A percentile compares a stretch with the other conserved stretches of the same genome.
Evolutionary conservation across 2,329 filamentous ascomycete species (phyloP).

Genomic region (Sarocladium oryzae): DNA sequence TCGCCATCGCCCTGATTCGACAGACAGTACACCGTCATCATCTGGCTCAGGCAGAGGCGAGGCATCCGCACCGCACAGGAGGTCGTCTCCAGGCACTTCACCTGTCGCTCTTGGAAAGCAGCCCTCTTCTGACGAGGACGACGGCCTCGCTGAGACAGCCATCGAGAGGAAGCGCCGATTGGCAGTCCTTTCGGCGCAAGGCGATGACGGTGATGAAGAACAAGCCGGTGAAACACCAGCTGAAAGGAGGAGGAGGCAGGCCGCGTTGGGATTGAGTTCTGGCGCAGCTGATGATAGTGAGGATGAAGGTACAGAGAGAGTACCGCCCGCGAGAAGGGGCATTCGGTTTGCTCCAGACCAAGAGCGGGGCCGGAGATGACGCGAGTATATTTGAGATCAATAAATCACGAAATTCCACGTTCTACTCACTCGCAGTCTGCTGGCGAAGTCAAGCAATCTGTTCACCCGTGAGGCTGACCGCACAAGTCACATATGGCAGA

Average conservation of each 20-base stretch:
- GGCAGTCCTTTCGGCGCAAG: slow-evolving; percentile 39
- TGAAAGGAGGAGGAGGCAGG: slow-evolving; percentile 65
- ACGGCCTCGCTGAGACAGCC: slow-evolving; percentile 48
- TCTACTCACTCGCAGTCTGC: background rate
- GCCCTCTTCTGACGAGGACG: slow-evolving; percentile 3
- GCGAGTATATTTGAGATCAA: background rate
- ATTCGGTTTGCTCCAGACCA: slow-evolving; percentile 54
- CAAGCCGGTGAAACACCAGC: slow-evolving; percentile 64
- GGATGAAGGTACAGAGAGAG: slow-evolving; percentile 50
- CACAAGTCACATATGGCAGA: too few species aligned
- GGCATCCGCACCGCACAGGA: slow-evolving; percentile 24
- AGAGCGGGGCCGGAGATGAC: slow-evolving; percentile 13
- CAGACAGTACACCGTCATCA: slow-evolving; percentile 13
- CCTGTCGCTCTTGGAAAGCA: slow-evolving; percentile 1
- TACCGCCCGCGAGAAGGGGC: slow-evolving; percentile 43
- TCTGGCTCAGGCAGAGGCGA: slow-evolving; percentile 10
- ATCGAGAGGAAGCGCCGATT: slow-evolving; percentile 63
- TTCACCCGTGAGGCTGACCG: too few species aligned
- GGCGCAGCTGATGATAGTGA: slow-evolving; percentile 44
- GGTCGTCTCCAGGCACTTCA: background rate
- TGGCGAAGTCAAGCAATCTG: too few species aligned
- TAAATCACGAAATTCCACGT: too few species aligned
- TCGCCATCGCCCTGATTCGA: slow-evolving; percentile 17
- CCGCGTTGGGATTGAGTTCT: slow-evolving; percentile 58
- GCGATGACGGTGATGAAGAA: slow-evolving; percentile 30